phyloP scores from a whole-genome alignment of 2,329 filamentous ascomycete species.

The Claviceps sp. region DNA sequence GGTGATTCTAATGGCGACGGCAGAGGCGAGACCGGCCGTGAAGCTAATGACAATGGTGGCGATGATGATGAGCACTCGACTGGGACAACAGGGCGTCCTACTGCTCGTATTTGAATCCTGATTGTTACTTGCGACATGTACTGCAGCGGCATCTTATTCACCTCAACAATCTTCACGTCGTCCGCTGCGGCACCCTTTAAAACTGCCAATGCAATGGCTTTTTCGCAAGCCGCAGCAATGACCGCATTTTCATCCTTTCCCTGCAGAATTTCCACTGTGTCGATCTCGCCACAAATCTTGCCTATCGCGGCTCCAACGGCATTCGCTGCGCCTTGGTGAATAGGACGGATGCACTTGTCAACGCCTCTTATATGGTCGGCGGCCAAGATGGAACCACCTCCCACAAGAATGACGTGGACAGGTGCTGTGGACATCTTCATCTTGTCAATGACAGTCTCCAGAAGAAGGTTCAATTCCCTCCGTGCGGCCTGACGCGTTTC shows the following conservation, averaged over 20 bases:
- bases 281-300: slow-evolving; percentile 38
- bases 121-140: slow-evolving; percentile 23
- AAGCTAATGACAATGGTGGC: background rate
- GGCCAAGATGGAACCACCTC: slow-evolving; percentile 41
- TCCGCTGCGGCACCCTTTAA: slow-evolving; percentile 17
- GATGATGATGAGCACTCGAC: slow-evolving; percentile 7
- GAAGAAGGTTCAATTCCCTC: slow-evolving; percentile 27
- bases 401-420: slow-evolving; percentile 40
- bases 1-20: background rate
- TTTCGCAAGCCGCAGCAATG: slow-evolving; percentile 25
- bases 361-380: slow-evolving; percentile 35
- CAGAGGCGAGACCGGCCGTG: background rate
- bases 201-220: slow-evolving; percentile 18
- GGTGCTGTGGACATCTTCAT: slow-evolving; percentile 42
- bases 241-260: slow-evolving; percentile 23
- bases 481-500: slow-evolving; percentile 11
- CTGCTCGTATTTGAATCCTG: slow-evolving; percentile 20
- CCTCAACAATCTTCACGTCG: slow-evolving; percentile 29
- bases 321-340: slow-evolving; percentile 42
- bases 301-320: slow-evolving; percentile 47
- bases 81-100: slow-evolving; percentile 19
- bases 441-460: slow-evolving; percentile 39
- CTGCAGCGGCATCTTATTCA: slow-evolving; percentile 28
- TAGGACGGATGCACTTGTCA: slow-evolving; percentile 34
- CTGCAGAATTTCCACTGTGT: slow-evolving; percentile 34